These are phyloP conservation scores for Trichoderma arundinaceum DNA, from an alignment of 2,329 filamentous ascomycete genomes.

Conservation along the genomic window DNA sequence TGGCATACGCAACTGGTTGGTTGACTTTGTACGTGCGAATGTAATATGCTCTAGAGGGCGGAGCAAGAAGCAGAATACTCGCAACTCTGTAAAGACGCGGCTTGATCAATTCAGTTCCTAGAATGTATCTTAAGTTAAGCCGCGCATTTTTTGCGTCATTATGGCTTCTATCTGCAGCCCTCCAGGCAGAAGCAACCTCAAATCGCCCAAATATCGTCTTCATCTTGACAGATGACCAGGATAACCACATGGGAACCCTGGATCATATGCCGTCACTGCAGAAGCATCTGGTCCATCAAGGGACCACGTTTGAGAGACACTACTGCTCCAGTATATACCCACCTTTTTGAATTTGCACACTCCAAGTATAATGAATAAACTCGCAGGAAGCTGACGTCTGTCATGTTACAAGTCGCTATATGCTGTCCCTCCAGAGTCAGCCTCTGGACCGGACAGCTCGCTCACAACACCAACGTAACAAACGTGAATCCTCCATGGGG, in stretches of 20 bases:
- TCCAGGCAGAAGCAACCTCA: background rate
- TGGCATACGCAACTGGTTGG: background rate
- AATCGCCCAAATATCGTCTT: slow-evolving; percentile 63
- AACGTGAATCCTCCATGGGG: slow-evolving; percentile 58
- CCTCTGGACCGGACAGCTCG: slow-evolving; percentile 68
- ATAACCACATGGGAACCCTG: slow-evolving; percentile 64
- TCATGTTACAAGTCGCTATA: slow-evolving; percentile 53
- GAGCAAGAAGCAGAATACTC: background rate
- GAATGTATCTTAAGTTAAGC: background rate
- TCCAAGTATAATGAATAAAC: background rate
- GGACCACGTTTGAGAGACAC: slow-evolving; percentile 65
- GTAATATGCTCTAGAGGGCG: background rate
- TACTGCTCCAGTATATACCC: slow-evolving; percentile 60
- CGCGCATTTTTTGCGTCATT: slow-evolving; percentile 10
- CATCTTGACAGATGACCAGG: slow-evolving; percentile 72
- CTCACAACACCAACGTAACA: slow-evolving; percentile 75
- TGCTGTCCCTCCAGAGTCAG: slow-evolving; percentile 72
- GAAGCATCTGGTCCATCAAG: slow-evolving; percentile 62
- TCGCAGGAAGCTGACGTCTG: background rate
- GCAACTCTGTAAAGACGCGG: background rate
- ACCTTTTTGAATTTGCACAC: background rate
- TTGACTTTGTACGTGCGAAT: background rate
- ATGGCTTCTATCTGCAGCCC: slow-evolving; percentile 9
- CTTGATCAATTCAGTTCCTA: background rate
- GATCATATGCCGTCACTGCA: slow-evolving; percentile 64